A percentile compares a stretch with the other conserved stretches of the same genome.
phyloP scores from a whole-genome alignment of 164 flowering plant genomes.

The Magnolia officinalis region DNA sequence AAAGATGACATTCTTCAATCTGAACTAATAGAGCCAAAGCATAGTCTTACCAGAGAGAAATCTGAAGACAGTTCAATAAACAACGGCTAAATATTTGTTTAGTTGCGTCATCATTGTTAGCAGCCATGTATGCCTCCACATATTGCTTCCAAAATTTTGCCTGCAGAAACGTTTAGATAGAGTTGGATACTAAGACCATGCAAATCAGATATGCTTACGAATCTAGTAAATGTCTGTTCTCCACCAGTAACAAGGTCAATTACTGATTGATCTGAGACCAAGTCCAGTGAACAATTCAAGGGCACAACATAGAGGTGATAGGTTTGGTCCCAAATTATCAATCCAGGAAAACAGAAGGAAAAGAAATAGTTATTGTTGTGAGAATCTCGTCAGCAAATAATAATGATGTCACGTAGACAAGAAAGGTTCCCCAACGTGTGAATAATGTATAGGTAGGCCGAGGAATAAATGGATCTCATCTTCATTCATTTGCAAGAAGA shows the following conservation, averaged over 20 bases:
- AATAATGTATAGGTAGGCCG: no score
- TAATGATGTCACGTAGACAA: no score
- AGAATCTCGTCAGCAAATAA: no score
- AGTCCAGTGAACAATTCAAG: not conserved
- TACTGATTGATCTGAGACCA: not conserved
- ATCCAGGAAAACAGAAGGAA: no score
- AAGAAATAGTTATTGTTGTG: no score
- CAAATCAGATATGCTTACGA: not conserved
- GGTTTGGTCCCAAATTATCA: no score
- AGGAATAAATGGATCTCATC: no score
- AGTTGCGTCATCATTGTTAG: conserved; percentile 81
- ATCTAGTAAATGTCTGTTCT: not conserved
- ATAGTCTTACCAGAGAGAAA: conserved; percentile 72
- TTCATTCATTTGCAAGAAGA: no score
- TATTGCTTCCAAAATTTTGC: conserved; percentile 98
- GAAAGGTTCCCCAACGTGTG: no score
- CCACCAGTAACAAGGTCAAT: not conserved
- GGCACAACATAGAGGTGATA: no score
- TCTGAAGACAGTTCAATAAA: conserved; percentile 72
- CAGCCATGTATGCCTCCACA: conserved; percentile 88
- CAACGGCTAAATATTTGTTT: conserved; percentile 89
- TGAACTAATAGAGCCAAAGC: not conserved
- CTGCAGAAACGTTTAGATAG: conserved; percentile 26
- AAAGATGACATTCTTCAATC: not conserved
- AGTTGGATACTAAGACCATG: not conserved